Conservation (phyloP, 495 filamentous ascomycete genomes). For the Hyaloscypha bicolor region DNA sequence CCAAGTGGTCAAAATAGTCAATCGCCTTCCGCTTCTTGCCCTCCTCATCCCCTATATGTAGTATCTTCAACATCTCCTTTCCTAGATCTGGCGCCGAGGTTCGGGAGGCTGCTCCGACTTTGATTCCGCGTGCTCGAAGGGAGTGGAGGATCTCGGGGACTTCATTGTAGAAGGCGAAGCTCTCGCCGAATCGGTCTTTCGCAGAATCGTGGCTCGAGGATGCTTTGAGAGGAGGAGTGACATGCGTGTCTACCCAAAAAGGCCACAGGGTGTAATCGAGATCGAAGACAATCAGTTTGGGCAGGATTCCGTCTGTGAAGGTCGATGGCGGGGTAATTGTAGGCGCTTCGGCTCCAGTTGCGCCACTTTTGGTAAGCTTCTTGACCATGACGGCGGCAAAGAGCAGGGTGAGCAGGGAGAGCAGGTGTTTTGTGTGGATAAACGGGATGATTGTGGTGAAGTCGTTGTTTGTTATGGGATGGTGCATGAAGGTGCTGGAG, state of each 20-base stretch:
- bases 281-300: slow-evolving; percentile 87
- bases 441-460: neutral
- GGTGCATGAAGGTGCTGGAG: neutral
- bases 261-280: slow-evolving; percentile 98
- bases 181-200: slow-evolving; percentile 69
- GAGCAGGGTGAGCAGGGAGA: neutral
- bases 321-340: slow-evolving; percentile 49
- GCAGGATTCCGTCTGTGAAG: slow-evolving; percentile 80
- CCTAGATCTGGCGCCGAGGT: slow-evolving; percentile 81
- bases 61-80: slow-evolving; percentile 73
- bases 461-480: neutral
- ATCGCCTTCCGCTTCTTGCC: slow-evolving; percentile 57
- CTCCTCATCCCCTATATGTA: slow-evolving; percentile 60
- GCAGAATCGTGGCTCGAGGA: slow-evolving; percentile 55
- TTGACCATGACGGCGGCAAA: slow-evolving; percentile 25
- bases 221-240: slow-evolving; percentile 75
- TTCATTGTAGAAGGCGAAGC: slow-evolving; percentile 79
- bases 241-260: slow-evolving; percentile 95
- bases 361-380: slow-evolving; percentile 22
- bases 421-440: neutral
- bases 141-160: slow-evolving; percentile 72
- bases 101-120: slow-evolving; percentile 78
- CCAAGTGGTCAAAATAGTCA: slow-evolving; percentile 80
- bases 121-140: slow-evolving; percentile 56
- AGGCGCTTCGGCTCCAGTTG: slow-evolving; percentile 7